Evolutionary conservation across 139 green algal genomes (phyloP), one percentile per base, ranked within the genome.

Genomic region (Volvox africanus): DNA sequence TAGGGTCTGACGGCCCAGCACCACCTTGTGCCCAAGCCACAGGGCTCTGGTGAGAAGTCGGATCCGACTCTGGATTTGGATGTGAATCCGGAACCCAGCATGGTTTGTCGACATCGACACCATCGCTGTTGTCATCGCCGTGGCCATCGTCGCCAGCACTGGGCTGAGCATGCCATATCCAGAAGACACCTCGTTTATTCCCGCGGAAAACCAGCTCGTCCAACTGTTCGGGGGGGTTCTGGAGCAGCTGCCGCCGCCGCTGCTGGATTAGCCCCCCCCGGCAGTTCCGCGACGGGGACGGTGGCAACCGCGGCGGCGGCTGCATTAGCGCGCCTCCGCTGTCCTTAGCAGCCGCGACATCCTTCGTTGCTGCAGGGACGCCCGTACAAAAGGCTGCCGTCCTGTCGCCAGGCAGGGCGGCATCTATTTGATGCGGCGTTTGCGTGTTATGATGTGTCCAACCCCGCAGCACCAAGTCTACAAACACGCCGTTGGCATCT

Each of bases 91-190:
- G 32, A 33, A 61, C 24, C 6, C 78, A 33, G 32, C 20, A 37
- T 55, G 35, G 36, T 26, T 14, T 32, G 32, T 30, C 30, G 78
- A 36, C 36, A 44, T 35, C 22, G 78, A 61, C 76, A 19, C 24
- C 36, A 12, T 32, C 78, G 78, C 24, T 33, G 18, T 62, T 44
- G 78, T 22, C 78, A 24, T 35, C 78, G 78, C 12, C 36, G 33
- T 44, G 17, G 30, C 33, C 76, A 9, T 11, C 30, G 32, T 20
- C 33, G n/a, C 71, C 24, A 20, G 71, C 71, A 18, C 71, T 24
- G 13, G 76, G 76, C 30, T 1, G 76, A 22, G 78, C 78, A 44
- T 84, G 78, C 78, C 78, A 84, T 24, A 84, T 14, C 78, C 78
- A 84, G 21, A n/a, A 22, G 9, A 84, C 13, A 30, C 2, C 20